Base-by-base conservation (phyloP, 768 basidiomycete genomes). In the Leccinum broughii region DNA sequence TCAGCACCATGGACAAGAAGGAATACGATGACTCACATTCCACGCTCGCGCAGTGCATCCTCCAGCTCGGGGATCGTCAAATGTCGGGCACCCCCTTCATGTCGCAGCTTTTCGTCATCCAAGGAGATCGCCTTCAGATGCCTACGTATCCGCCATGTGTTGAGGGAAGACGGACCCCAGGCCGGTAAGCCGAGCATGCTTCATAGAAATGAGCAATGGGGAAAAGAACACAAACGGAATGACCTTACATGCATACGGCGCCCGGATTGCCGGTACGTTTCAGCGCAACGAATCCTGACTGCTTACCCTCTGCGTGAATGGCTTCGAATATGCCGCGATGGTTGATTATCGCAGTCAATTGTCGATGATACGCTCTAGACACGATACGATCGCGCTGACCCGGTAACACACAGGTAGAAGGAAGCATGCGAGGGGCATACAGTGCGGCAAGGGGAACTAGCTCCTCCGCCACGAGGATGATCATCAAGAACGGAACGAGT, bases 361-460 rank as follows among this genome's bases (percentile, higher is more conserved):
- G 76, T 58, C 67, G 73, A 39, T 83, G 68, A 74, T 81, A 65
- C 67, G 80, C 72, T 76, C 85, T 79, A 71, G 80, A 62, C 71
- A 78, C 69, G 76, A 88, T 78, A 76, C 93, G 76, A 77, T 88
- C 71, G 69, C 78, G 85, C 75, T 95, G 93, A 13, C 89, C 86
- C 2, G 93, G 90, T 6, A 95, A 82, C 57, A 94, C 81, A 69
- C 92, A 93, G 0, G 93, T 94, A 3, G 92, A 93, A 1, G 93
- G 93, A 28, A 95, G 84, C 77, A 92, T 81, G 69, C 83, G 84
- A 2, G 93, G 93, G n/a, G 84, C 86, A 68, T 91, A 94, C 61
- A 95, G 83, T 28, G 91, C 91, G 62, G 93, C 83, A 62, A 95
- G 80, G 14, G 93, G 93, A 57, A 95, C 83, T 35, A 89, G 70